These are phyloP conservation scores for Tolypocladium ovalisporum DNA, from an alignment of 2,329 filamentous ascomycete genomes.

Conservation along the genomic window DNA sequence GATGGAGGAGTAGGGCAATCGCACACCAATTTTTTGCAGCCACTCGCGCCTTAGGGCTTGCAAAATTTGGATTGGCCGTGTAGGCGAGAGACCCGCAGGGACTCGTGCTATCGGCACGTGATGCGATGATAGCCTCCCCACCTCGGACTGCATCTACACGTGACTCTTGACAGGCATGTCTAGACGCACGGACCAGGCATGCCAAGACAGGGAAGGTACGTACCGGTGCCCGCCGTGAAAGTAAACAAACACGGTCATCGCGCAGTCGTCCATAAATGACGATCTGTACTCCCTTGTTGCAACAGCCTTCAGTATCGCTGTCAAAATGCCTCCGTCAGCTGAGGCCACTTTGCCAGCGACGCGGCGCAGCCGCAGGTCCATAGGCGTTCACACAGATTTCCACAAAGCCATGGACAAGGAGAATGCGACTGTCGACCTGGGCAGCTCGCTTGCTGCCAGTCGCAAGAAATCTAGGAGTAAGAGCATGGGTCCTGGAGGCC, in stretches of 20 bases:
- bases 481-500: slow-evolving; percentile 84
- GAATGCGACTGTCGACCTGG: slow-evolving; percentile 61
- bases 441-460: slow-evolving; percentile 37
- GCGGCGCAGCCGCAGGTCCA: slow-evolving; percentile 59
- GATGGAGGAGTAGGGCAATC: slow-evolving; percentile 26
- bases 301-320: slow-evolving; percentile 8
- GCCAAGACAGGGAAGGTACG: slow-evolving; percentile 4
- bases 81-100: slow-evolving; percentile 15
- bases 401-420: slow-evolving; percentile 58
- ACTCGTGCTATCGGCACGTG: slow-evolving; percentile 3
- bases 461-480: slow-evolving; percentile 78
- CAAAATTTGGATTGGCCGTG: slow-evolving; percentile 25
- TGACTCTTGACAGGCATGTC: neutral
- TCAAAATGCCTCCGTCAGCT: slow-evolving; percentile 18
- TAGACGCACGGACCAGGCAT: neutral
- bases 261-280: slow-evolving; percentile 4
- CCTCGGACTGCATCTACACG: neutral
- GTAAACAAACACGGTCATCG: slow-evolving; percentile 28
- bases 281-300: slow-evolving; percentile 4
- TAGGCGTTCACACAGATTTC: slow-evolving; percentile 45
- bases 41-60: slow-evolving; percentile 26
- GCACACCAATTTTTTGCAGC: slow-evolving; percentile 23
- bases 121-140: neutral
- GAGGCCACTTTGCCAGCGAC: slow-evolving; percentile 43
- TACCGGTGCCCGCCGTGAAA: slow-evolving; percentile 12